Conservation (phyloP, 768 basidiomycete genomes). For the Dacryopinax primogenitus region DNA sequence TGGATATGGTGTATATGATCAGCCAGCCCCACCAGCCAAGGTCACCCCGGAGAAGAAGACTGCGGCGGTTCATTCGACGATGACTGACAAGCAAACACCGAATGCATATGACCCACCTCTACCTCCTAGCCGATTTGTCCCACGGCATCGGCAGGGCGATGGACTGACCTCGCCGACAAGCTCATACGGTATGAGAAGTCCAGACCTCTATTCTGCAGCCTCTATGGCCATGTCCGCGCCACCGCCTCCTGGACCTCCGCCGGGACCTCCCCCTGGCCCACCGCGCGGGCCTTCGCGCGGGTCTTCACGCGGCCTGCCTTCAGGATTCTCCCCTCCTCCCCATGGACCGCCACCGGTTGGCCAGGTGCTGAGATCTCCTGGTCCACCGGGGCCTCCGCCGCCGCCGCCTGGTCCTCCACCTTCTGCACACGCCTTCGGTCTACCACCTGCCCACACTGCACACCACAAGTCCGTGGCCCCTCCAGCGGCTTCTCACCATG, state of each 20-base stretch:
- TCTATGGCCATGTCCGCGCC: conserved; percentile 18
- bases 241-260: conserved; percentile 19
- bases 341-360: background rate
- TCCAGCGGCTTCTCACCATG: background rate
- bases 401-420: background rate
- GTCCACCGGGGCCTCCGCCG: background rate
- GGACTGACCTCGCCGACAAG: conserved; percentile 11
- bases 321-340: background rate
- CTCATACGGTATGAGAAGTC: background rate
- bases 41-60: background rate
- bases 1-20: background rate
- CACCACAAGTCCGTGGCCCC: conserved; percentile 10
- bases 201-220: conserved; percentile 5
- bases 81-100: conserved; percentile 32
- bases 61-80: background rate
- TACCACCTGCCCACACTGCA: background rate
- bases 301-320: background rate
- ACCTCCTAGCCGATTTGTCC: conserved; percentile 29
- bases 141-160: conserved; percentile 11
- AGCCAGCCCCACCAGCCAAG: background rate
- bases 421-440: background rate
- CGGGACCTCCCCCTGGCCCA: conserved; percentile 10
- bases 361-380: no score
- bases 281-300: conserved; percentile 15
- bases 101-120: conserved; percentile 74